phyloP scores from a whole-genome alignment of 441 rosid species.

The Brassica hybrid region DNA sequence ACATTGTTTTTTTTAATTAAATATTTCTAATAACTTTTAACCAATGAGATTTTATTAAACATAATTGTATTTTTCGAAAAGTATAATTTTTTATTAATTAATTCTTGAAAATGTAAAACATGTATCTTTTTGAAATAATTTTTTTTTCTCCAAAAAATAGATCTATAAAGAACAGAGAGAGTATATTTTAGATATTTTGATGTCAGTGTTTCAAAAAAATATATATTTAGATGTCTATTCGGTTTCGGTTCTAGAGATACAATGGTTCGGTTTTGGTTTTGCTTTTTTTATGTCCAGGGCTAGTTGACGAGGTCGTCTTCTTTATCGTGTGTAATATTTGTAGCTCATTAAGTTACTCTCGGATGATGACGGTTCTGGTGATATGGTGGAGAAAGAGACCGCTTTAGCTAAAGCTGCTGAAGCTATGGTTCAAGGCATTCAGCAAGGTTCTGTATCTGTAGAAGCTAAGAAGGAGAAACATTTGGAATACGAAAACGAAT shows the following conservation, averaged over 20 bases:
- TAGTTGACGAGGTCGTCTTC: not conserved
- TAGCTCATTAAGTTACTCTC: slow-evolving; percentile 75
- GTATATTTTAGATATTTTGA: too few species aligned
- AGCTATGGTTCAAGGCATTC: slow-evolving; percentile 52
- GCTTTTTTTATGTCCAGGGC: not conserved
- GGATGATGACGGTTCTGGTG: slow-evolving; percentile 52
- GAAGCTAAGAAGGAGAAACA: slow-evolving; percentile 61
- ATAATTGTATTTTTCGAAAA: too few species aligned
- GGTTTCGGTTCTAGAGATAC: not conserved
- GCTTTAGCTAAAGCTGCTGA: slow-evolving; percentile 75
- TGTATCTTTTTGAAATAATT: too few species aligned
- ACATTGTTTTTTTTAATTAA: too few species aligned
- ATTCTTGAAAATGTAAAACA: too few species aligned
- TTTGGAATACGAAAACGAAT: slow-evolving; percentile 58
- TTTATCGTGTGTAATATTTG: not conserved
- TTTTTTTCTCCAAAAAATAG: too few species aligned
- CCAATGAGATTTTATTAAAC: too few species aligned
- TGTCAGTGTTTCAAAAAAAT: too few species aligned
- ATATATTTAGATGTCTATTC: too few species aligned
- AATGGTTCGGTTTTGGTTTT: not conserved
- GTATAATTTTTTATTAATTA: too few species aligned
- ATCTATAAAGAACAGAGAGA: too few species aligned
- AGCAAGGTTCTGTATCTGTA: slow-evolving; percentile 50
- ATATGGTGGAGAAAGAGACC: slow-evolving; percentile 56
- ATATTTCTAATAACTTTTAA: too few species aligned